phyloP scores from a whole-genome alignment of 108 stramenopile species.

The Licmophora abbreviata region DNA sequence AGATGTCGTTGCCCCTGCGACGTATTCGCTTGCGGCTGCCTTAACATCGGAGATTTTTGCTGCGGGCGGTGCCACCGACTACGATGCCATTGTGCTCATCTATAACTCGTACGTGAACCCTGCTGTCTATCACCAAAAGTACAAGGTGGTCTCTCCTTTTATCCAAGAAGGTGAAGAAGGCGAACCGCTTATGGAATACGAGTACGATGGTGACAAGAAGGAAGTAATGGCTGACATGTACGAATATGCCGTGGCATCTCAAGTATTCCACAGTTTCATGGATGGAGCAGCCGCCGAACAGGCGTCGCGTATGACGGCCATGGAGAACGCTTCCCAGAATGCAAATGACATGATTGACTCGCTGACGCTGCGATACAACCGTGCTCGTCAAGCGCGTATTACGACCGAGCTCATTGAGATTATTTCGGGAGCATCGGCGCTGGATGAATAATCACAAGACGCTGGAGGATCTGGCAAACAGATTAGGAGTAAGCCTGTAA shows the following conservation, averaged over 20 bases:
- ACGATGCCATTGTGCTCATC: conserved; percentile 73
- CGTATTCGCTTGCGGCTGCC: conserved; percentile 70
- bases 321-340: conserved; percentile 99
- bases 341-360: conserved; percentile 96
- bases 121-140: conserved; percentile 77
- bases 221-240: conserved; percentile 90
- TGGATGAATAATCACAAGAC: conserved; percentile 84
- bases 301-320: conserved; percentile 98
- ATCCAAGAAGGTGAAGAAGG: conserved; percentile 50
- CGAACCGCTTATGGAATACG: conserved; percentile 76
- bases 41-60: conserved; percentile 76
- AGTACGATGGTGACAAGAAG: conserved; percentile 95
- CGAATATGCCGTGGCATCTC: conserved; percentile 92
- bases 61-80: conserved; percentile 57
- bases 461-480: too few relatives aligned
- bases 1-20: conserved; percentile 72
- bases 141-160: conserved; percentile 78
- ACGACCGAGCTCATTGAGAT: conserved; percentile 99
- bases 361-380: conserved; percentile 97
- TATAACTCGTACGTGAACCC: conserved; percentile 85
- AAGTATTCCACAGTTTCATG: conserved; percentile 92
- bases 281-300: conserved; percentile 98
- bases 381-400: conserved; percentile 99
- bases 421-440: conserved; percentile 99
- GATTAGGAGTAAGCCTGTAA: too few relatives aligned